Conservation (phyloP, 371 early-diverging fungal species). For the Mortierella sp. region DNA sequence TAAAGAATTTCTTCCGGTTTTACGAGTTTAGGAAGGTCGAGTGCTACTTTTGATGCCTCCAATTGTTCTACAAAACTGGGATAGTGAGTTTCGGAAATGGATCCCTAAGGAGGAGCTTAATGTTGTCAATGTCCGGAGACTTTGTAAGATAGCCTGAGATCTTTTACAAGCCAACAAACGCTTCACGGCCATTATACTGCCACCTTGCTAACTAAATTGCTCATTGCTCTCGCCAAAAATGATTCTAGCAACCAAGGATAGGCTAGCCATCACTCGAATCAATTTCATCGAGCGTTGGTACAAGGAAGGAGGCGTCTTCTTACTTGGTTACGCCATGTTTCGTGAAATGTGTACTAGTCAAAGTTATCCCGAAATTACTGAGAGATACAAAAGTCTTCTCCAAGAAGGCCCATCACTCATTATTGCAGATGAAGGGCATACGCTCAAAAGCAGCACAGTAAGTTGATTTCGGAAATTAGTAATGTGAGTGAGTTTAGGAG, state of each 20-base stretch:
- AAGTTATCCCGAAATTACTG: neutral
- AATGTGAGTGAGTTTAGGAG: neutral
- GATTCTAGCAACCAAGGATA: constrained; percentile 6
- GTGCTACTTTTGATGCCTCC: constrained; percentile 88
- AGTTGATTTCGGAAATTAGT: neutral
- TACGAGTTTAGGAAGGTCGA: constrained; percentile 62
- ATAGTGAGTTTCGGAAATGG: constrained; percentile 78
- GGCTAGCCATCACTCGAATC: neutral
- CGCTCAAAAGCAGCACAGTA: constrained; percentile 76
- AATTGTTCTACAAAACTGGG: constrained; percentile 84
- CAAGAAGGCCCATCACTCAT: constrained; percentile 76
- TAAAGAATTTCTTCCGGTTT: neutral
- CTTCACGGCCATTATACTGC: too few species aligned
- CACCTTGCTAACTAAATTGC: neutral
- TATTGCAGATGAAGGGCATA: constrained; percentile 90
- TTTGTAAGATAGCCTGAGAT: constrained; percentile 24
- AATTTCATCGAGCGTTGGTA: constrained; percentile 64
- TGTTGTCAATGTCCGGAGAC: constrained; percentile 38
- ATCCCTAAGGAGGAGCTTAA: constrained; percentile 57
- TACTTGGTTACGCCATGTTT: constrained; percentile 75
- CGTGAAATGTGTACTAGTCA: constrained; percentile 51
- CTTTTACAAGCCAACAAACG: neutral
- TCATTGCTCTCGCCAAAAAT: neutral
- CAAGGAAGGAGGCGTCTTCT: constrained; percentile 70
- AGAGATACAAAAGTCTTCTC: constrained; percentile 54